Evolutionary conservation across 129 eudicot genomes (phyloP).

Genomic region (Oenanthe sinensis): DNA sequence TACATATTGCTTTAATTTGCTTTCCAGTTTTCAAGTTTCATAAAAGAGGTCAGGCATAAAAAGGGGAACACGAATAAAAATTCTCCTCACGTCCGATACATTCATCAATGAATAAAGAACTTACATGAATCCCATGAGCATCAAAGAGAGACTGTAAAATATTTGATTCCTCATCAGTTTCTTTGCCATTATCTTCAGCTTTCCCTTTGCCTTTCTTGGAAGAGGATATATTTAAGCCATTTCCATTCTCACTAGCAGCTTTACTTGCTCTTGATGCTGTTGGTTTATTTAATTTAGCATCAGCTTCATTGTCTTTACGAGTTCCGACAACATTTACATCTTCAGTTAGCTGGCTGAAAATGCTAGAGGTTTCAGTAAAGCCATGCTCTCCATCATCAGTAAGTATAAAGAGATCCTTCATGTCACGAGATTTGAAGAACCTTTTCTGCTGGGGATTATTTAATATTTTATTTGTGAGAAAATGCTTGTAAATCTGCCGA

Average conservation of each 20-base stretch:
- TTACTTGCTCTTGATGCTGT: conserved; percentile 11
- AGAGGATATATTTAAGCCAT: conserved; percentile 9
- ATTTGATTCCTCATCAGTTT: conserved; percentile 63
- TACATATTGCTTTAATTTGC: neutral
- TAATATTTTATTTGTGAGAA: conserved; percentile 82
- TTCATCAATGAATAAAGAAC: conserved; percentile 9
- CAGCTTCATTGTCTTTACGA: conserved; percentile 26
- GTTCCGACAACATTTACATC: conserved; percentile 57
- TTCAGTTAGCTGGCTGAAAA: conserved; percentile 71
- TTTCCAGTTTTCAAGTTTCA: neutral
- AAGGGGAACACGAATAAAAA: neutral
- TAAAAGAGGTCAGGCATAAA: neutral
- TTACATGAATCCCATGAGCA: conserved; percentile 97
- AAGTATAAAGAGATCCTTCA: conserved; percentile 81
- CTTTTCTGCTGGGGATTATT: conserved; percentile 93
- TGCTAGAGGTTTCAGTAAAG: conserved; percentile 73
- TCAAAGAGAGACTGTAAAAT: conserved; percentile 77
- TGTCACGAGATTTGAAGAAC: conserved; percentile 92
- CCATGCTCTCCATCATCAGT: conserved; percentile 58
- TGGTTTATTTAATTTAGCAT: conserved; percentile 16
- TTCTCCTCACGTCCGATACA: neutral
- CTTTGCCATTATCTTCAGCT: conserved; percentile 25
- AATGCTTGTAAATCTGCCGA: conserved; percentile 89
- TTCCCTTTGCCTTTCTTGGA: conserved; percentile 35
- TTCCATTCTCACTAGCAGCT: conserved; percentile 13